Evolutionary conservation across 176 grass and related monocot genomes (phyloP).

Genomic region (Zoysia pacifica): DNA sequence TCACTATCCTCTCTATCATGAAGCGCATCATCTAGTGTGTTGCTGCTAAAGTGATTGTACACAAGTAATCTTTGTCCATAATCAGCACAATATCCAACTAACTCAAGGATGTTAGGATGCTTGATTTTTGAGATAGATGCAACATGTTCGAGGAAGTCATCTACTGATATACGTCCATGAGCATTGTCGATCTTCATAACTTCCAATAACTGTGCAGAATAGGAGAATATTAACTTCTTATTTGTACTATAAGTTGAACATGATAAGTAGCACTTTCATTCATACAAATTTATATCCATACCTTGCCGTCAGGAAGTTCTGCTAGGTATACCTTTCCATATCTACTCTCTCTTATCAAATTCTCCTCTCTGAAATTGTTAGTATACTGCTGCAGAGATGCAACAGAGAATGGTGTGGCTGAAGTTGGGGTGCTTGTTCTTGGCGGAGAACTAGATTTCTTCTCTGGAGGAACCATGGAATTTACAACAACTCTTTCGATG

Average conservation of each 20-base stretch:
- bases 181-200: slow-evolving; percentile 89
- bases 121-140: slow-evolving; percentile 59
- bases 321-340: slow-evolving; percentile 78
- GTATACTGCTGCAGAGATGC: slow-evolving; percentile 91
- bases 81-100: slow-evolving; percentile 96
- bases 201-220: slow-evolving; percentile 74
- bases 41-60: slow-evolving; percentile 90
- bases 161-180: slow-evolving; percentile 73
- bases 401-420: slow-evolving; percentile 77
- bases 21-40: slow-evolving; percentile 78
- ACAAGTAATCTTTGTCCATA: slow-evolving; percentile 85
- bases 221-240: slow-evolving; percentile 14
- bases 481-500: slow-evolving; percentile 55
- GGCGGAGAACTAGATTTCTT: slow-evolving; percentile 41
- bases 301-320: slow-evolving; percentile 83
- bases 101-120: slow-evolving; percentile 75
- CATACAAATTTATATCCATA: slow-evolving; percentile 34
- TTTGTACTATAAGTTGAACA: slow-evolving; percentile 17
- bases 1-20: slow-evolving; percentile 58
- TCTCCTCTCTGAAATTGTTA: slow-evolving; percentile 74
- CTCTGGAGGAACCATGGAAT: slow-evolving; percentile 48
- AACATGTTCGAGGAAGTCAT: slow-evolving; percentile 74
- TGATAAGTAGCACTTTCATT: slow-evolving; percentile 8
- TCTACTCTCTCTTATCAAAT: slow-evolving; percentile 85
- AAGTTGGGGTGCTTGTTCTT: slow-evolving; percentile 41